Percentiles rank a stretch among this genome's conserved stretches.
These are phyloP conservation scores for Obelidium mucronatum DNA, from an alignment of 192 early-diverging fungal genomes.

Conservation along the genomic window DNA sequence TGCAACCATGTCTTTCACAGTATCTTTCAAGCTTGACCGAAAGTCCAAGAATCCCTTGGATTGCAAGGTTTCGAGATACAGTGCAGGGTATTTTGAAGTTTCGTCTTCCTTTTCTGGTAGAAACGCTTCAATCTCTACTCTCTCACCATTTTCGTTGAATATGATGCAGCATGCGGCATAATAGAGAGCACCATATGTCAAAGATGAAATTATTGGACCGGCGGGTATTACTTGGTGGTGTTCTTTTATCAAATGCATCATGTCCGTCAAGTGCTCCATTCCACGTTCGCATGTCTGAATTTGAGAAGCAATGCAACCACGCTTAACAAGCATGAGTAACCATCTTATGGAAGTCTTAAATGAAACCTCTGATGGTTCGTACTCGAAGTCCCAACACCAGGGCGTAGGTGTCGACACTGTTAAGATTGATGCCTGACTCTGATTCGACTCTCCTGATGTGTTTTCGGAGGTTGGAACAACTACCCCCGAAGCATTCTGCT, in stretches of 20 bases:
- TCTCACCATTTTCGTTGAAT: neutral
- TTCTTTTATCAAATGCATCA: conserved; percentile 13
- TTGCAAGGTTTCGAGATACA: conserved; percentile 46
- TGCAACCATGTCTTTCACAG: conserved; percentile 53
- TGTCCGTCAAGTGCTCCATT: neutral
- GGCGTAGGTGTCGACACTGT: conserved; percentile 3
- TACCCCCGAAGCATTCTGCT: neutral
- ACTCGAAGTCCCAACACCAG: conserved; percentile 16
- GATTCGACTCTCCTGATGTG: neutral
- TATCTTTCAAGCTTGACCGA: conserved; percentile 40
- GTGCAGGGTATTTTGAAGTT: neutral
- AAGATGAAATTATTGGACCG: conserved; percentile 17
- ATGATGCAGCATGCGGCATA: conserved; percentile 16
- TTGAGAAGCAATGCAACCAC: neutral
- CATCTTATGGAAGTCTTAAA: conserved; percentile 52
- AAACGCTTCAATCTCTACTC: conserved; percentile 11
- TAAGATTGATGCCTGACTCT: no score
- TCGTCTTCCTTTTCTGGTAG: neutral
- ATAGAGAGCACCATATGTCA: conserved; percentile 46
- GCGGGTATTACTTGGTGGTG: neutral
- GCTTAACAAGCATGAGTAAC: conserved; percentile 24
- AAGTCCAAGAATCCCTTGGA: conserved; percentile 50
- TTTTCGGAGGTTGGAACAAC: neutral
- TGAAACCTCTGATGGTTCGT: conserved; percentile 43
- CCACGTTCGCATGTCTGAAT: neutral